Percentiles rank a stretch among this genome's conserved stretches.
Conservation (phyloP, 129 eudicot species). For the Flaveria linearis region DNA sequence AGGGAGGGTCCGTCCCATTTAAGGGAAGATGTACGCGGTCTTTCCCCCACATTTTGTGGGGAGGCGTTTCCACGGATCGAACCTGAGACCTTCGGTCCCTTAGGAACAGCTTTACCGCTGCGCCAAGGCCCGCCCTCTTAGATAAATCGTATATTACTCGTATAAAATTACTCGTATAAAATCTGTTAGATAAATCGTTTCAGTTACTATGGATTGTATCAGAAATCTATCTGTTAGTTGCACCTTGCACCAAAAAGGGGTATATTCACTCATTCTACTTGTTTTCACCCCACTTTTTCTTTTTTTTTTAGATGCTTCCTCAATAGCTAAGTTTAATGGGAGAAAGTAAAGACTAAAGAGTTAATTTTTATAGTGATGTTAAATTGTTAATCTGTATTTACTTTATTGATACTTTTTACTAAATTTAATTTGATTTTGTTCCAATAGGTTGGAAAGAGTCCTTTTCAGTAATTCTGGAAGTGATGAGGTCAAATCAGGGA, state of each 20-base stretch:
- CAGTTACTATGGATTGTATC: background rate
- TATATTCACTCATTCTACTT: background rate
- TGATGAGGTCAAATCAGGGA: constrained; percentile 87
- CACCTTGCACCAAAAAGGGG: background rate
- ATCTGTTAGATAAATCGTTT: background rate
- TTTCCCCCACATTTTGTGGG: no score
- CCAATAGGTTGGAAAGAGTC: constrained; percentile 68
- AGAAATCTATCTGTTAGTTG: background rate
- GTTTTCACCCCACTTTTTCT: background rate
- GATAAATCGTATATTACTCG: no score
- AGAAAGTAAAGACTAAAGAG: background rate
- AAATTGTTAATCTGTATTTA: constrained; percentile 3
- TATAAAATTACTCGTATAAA: background rate
- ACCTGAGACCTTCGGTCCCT: no score
- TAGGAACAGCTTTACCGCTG: no score
- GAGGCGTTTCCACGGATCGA: no score
- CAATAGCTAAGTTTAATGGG: background rate
- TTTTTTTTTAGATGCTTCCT: background rate
- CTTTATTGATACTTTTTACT: background rate
- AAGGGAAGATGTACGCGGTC: no score
- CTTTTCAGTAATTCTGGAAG: constrained; percentile 74
- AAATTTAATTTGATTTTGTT: constrained; percentile 12
- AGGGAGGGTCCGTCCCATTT: no score
- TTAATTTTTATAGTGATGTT: background rate
- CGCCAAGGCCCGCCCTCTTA: no score